phyloP scores from a whole-genome alignment of 2,329 filamentous ascomycete species.

The Fusarium multiceps region DNA sequence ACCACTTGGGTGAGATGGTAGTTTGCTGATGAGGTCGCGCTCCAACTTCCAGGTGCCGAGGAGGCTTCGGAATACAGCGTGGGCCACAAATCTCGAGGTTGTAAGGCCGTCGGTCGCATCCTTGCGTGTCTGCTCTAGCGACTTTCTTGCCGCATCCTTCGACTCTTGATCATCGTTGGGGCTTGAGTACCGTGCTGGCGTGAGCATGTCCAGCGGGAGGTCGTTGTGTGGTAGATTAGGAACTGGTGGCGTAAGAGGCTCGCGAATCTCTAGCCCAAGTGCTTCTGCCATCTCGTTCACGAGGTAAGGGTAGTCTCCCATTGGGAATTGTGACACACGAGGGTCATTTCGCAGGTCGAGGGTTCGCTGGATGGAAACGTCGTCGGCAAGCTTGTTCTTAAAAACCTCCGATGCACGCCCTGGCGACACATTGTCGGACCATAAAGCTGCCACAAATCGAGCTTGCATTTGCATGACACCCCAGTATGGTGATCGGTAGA shows the following conservation, averaged over 20 bases:
- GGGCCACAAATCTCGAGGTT: conserved; percentile 65
- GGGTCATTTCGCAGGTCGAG: conserved; percentile 63
- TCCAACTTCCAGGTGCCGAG: conserved; percentile 76
- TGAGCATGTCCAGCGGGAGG: conserved; percentile 63
- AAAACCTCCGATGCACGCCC: conserved; percentile 47
- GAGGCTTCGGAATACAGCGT: conserved; percentile 76
- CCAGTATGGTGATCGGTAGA: conserved; percentile 88
- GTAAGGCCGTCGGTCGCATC: conserved; percentile 57
- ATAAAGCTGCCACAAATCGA: conserved; percentile 71
- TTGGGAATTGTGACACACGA: conserved; percentile 77
- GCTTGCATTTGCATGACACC: conserved; percentile 90
- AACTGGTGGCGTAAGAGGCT: conserved; percentile 41
- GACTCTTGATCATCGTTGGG: conserved; percentile 52
- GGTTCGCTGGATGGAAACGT: conserved; percentile 59
- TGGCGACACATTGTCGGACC: conserved; percentile 55
- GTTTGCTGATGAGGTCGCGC: conserved; percentile 64
- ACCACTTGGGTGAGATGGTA: conserved; percentile 71
- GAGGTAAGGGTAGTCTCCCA: conserved; percentile 82
- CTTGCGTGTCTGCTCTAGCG: conserved; percentile 59
- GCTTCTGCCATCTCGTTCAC: conserved; percentile 76
- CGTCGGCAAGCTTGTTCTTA: conserved; percentile 55
- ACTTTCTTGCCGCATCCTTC: conserved; percentile 54
- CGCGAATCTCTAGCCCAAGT: conserved; percentile 62
- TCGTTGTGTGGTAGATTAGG: conserved; percentile 54
- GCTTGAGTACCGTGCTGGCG: conserved; percentile 65